Conservation (phyloP, 148 eudicot genomes). For the Chenopodium album region DNA sequence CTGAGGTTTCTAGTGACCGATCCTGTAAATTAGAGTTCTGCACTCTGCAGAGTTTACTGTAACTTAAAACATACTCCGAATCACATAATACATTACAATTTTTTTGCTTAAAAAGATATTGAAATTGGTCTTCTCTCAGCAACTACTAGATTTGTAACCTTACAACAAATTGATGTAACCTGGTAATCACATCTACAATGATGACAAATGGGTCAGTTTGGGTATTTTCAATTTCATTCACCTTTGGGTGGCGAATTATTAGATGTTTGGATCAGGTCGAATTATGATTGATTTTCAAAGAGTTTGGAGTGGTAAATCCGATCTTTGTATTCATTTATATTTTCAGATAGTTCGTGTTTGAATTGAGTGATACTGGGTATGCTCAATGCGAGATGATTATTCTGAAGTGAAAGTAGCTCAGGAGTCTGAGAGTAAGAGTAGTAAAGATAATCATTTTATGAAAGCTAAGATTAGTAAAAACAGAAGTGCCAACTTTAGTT, state of each 20-base stretch:
- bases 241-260: too few relatives aligned
- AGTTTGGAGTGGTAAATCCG: not conserved
- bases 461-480: constrained; percentile 8
- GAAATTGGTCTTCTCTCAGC: not conserved
- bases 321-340: not conserved
- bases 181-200: too few relatives aligned
- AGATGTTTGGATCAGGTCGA: not conserved
- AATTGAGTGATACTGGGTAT: too few relatives aligned
- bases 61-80: constrained; percentile 4
- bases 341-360: too few relatives aligned
- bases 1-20: constrained; percentile 13
- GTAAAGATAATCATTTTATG: not conserved
- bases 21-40: constrained; percentile 25
- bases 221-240: too few relatives aligned
- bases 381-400: not conserved
- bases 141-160: not conserved
- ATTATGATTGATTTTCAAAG: not conserved
- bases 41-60: constrained; percentile 10
- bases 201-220: too few relatives aligned
- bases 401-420: not conserved
- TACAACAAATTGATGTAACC: not conserved
- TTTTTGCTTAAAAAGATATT: not conserved
- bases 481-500: constrained; percentile 16
- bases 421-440: not conserved
- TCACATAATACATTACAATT: not conserved